phyloP scores from a whole-genome alignment of 352 stramenopile genomes.

The Globisporangium uncinulatum region DNA sequence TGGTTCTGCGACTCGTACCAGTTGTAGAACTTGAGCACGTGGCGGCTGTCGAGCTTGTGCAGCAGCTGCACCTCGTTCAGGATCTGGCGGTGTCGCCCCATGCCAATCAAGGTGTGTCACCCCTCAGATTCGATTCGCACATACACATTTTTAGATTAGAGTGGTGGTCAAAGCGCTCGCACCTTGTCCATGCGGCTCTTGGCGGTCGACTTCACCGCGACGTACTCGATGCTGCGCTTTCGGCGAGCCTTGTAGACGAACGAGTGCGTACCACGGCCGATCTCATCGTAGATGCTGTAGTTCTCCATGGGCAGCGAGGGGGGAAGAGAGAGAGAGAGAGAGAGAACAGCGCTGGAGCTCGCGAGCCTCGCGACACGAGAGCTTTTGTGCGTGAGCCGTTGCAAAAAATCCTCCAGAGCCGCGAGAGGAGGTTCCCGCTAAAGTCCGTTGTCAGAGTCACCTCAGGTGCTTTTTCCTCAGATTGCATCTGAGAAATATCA shows the following conservation, averaged over 20 bases:
- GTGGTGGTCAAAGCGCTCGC: background rate
- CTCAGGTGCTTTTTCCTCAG: background rate
- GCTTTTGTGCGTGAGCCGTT: background rate
- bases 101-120: no score
- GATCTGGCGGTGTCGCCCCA: constrained; percentile 29
- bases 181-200: constrained; percentile 92
- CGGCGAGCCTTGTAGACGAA: constrained; percentile 91
- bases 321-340: no score
- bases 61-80: constrained; percentile 86
- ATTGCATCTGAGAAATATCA: constrained; percentile 3
- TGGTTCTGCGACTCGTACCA: constrained; percentile 96
- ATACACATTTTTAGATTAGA: background rate
- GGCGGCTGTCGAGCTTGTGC: constrained; percentile 78
- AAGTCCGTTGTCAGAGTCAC: background rate
- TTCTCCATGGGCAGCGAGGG: constrained; percentile 74
- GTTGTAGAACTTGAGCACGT: constrained; percentile 92
- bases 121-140: background rate
- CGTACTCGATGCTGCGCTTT: constrained; percentile 92
- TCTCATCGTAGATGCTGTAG: constrained; percentile 94
- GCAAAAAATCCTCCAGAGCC: background rate
- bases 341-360: background rate
- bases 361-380: background rate
- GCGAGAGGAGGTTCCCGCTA: background rate
- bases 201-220: constrained; percentile 91
- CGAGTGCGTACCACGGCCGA: constrained; percentile 86